phyloP scores from a whole-genome alignment of 2,329 filamentous ascomycete species.

The Monilinia laxa region DNA sequence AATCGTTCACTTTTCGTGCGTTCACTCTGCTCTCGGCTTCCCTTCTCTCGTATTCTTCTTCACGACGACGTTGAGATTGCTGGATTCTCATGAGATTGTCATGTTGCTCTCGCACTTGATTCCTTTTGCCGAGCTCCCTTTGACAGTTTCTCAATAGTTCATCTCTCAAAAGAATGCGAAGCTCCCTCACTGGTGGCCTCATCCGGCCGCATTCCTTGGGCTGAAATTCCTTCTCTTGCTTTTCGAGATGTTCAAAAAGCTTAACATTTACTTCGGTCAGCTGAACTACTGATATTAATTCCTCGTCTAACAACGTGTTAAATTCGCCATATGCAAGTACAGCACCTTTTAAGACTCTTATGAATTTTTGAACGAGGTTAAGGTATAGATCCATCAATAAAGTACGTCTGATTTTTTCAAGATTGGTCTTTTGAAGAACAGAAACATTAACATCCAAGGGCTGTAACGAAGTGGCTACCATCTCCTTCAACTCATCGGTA shows the following conservation, averaged over 20 bases:
- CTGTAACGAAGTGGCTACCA: not conserved
- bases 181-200: not conserved
- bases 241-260: not conserved
- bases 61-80: not conserved
- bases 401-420: not conserved
- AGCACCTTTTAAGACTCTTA: not conserved
- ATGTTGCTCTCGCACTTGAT: not conserved
- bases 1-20: not conserved
- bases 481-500: not conserved
- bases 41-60: not conserved
- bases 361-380: not conserved
- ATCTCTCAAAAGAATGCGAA: not conserved
- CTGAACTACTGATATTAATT: not conserved
- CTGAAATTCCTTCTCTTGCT: not conserved
- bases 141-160: not conserved
- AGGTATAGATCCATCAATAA: conserved; percentile 4
- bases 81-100: too few relatives aligned
- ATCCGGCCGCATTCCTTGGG: not conserved
- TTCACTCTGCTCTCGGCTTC: not conserved
- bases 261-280: not conserved
- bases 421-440: too few relatives aligned
- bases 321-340: conserved; percentile 3
- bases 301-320: not conserved
- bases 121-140: not conserved
- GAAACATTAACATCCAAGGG: not conserved